These are phyloP conservation scores for Plasmodium inui DNA, from an alignment of 169 alveolate genomes.

Conservation along the genomic window DNA sequence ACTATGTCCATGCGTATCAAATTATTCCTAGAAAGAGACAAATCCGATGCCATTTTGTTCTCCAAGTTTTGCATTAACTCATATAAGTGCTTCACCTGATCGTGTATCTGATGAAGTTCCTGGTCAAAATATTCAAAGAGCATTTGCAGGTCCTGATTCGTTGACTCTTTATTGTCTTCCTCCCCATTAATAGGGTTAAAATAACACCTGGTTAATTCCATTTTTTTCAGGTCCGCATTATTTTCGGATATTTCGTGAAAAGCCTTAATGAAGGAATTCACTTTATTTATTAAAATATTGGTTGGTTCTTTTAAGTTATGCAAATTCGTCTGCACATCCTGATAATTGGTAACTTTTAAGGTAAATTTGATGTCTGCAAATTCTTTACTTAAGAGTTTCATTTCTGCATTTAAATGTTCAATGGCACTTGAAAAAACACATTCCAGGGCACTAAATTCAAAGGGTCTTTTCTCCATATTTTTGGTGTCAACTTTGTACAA, in stretches of 20 bases:
- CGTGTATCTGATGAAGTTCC: constrained; percentile 86
- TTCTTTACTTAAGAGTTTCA: constrained; percentile 52
- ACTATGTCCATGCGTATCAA: constrained; percentile 85
- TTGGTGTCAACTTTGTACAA: constrained; percentile 35
- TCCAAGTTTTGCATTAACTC: constrained; percentile 80
- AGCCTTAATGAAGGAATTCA: constrained; percentile 81
- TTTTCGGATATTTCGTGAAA: constrained; percentile 80
- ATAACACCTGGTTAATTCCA: constrained; percentile 72
- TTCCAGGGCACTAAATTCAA: constrained; percentile 87
- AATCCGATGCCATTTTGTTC: constrained; percentile 79
- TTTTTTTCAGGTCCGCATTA: constrained; percentile 75
- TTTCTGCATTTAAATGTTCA: constrained; percentile 80
- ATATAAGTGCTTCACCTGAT: constrained; percentile 23
- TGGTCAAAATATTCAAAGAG: constrained; percentile 90
- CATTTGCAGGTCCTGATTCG: constrained; percentile 85
- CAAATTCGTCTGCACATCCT: constrained; percentile 80
- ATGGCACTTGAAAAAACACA: constrained; percentile 87
- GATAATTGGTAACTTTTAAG: constrained; percentile 70
- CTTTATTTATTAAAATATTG: constrained; percentile 78
- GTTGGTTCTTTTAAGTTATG: constrained; percentile 88
- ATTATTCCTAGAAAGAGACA: constrained; percentile 86
- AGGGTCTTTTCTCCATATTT: constrained; percentile 80
- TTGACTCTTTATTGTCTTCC: constrained; percentile 52
- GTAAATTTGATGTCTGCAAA: constrained; percentile 74
- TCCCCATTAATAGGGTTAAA: constrained; percentile 53